phyloP scores from a whole-genome alignment of 1,284 basidiomycete genomes.

The Ceratobasidium sp. region DNA sequence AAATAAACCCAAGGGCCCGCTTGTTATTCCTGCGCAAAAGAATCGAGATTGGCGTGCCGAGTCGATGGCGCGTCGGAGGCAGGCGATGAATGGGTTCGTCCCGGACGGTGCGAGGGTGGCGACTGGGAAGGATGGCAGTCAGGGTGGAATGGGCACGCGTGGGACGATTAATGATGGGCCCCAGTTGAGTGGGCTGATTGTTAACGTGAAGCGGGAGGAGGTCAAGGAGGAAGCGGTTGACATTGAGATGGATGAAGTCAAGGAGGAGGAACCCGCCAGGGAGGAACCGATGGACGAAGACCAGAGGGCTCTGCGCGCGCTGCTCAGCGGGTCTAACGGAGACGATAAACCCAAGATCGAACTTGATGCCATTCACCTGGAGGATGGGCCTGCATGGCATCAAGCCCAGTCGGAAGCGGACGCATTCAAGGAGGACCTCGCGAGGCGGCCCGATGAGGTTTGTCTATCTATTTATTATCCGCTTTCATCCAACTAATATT shows the following conservation, averaged over 20 bases:
- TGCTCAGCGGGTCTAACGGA: constrained; percentile 59
- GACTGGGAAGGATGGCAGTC: constrained; percentile 76
- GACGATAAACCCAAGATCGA: constrained; percentile 51
- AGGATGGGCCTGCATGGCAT: constrained; percentile 1
- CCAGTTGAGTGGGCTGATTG: constrained; percentile 63
- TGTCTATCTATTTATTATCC: neutral
- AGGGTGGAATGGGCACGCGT: constrained; percentile 75
- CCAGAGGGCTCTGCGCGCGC: constrained; percentile 71
- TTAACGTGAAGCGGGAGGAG: constrained; percentile 51
- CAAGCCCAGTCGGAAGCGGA: constrained; percentile 77
- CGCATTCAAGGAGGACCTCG: constrained; percentile 80
- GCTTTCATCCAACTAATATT: neutral
- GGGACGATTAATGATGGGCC: constrained; percentile 75
- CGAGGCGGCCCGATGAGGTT: constrained; percentile 69
- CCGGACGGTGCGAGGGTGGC: constrained; percentile 62
- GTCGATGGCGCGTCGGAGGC: constrained; percentile 61
- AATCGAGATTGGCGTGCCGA: constrained; percentile 86
- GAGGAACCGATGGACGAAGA: constrained; percentile 67
- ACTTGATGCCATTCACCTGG: constrained; percentile 55
- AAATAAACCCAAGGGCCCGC: constrained; percentile 59
- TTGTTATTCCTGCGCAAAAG: constrained; percentile 82
- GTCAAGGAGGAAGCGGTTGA: constrained; percentile 48
- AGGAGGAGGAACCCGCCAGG: constrained; percentile 30
- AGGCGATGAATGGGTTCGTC: constrained; percentile 60
- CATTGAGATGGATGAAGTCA: constrained; percentile 45